These are phyloP conservation scores for Plantago ovata DNA, from an alignment of 257 asterid species.

Conservation along the genomic window DNA sequence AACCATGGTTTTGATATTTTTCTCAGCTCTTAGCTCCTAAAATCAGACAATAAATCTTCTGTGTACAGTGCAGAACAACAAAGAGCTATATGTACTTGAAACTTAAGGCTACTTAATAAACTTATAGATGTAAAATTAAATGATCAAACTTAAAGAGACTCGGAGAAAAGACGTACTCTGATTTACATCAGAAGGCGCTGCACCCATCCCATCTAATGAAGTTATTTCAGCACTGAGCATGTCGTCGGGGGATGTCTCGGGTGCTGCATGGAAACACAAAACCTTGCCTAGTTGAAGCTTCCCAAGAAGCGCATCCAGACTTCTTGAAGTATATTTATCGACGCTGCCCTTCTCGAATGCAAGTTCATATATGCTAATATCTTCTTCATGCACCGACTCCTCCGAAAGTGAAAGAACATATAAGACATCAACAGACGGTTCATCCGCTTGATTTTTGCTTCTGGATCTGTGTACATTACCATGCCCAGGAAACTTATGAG, in stretches of 20 bases:
- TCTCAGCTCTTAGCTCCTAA: too few relatives aligned
- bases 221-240: conserved; percentile 35
- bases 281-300: conserved; percentile 69
- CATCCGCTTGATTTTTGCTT: conserved; percentile 43
- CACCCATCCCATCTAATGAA: conserved; percentile 93
- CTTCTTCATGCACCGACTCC: conserved; percentile 40
- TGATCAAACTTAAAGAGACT: conserved; percentile 15
- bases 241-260: conserved; percentile 33
- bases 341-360: conserved; percentile 40
- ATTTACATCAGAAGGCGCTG: conserved; percentile 71
- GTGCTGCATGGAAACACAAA: conserved; percentile 33
- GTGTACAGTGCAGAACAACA: too few relatives aligned
- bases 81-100: too few relatives aligned
- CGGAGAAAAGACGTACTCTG: conserved; percentile 58
- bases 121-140: not conserved
- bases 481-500: conserved; percentile 32
- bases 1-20: too few relatives aligned
- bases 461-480: conserved; percentile 43
- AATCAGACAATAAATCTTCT: too few relatives aligned
- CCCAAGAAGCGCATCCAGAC: conserved; percentile 49
- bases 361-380: conserved; percentile 53
- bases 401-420: conserved; percentile 61
- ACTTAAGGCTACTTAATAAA: too few relatives aligned
- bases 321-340: conserved; percentile 31
- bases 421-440: conserved; percentile 54